phyloP scores from a whole-genome alignment of 129 eudicot genomes.

The Lactuca sativa region DNA sequence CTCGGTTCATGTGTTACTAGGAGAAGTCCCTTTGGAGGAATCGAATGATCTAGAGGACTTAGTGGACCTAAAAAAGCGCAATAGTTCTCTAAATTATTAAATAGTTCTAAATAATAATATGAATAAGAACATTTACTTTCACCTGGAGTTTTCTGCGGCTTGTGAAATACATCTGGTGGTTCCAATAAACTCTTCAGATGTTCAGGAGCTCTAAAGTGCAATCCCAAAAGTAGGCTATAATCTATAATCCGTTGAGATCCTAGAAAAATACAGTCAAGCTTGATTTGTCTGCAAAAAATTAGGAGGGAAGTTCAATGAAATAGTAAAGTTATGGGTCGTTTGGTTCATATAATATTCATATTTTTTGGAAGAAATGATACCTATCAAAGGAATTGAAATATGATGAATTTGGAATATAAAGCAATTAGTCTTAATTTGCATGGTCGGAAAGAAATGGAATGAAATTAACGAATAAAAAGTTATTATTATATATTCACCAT shows the following conservation, averaged over 20 bases:
- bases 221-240: slow-evolving; percentile 83
- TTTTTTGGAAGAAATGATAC: neutral
- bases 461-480: no score
- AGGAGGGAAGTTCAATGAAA: neutral
- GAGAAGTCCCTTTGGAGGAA: slow-evolving; percentile 71
- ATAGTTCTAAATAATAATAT: neutral
- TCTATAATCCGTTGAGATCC: slow-evolving; percentile 76
- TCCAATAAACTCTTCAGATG: slow-evolving; percentile 57
- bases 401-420: neutral
- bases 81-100: slow-evolving; percentile 14
- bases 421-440: neutral
- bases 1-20: slow-evolving; percentile 90
- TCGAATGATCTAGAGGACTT: slow-evolving; percentile 39
- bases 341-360: no score
- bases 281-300: slow-evolving; percentile 56
- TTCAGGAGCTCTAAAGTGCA: slow-evolving; percentile 92
- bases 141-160: slow-evolving; percentile 4
- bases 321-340: neutral
- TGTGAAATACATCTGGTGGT: slow-evolving; percentile 44
- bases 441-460: neutral
- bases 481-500: no score
- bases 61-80: slow-evolving; percentile 35
- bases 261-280: slow-evolving; percentile 59
- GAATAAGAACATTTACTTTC: slow-evolving; percentile 36
- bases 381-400: neutral